These are phyloP conservation scores for Globisporangium alternatum DNA, from an alignment of 352 stramenopile genomes.

Conservation along the genomic window DNA sequence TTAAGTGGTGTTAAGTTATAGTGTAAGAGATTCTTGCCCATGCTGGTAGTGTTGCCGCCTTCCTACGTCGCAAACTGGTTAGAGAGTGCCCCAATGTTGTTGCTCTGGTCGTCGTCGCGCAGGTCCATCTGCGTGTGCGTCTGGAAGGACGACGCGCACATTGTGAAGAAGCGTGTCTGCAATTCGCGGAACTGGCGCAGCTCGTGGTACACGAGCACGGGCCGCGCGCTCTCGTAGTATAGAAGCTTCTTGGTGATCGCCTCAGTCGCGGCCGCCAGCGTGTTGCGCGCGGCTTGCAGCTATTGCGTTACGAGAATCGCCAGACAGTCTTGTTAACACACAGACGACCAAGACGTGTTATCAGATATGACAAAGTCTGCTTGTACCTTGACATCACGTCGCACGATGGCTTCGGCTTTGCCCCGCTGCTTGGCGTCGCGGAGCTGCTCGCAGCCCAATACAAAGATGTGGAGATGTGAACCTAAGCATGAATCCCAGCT, in stretches of 20 bases:
- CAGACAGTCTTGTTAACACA: not conserved
- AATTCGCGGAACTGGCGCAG: constrained; percentile 27
- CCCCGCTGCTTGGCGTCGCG: constrained; percentile 21
- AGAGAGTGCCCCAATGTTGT: not conserved
- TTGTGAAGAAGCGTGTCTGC: constrained; percentile 25
- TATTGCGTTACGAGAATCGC: not conserved
- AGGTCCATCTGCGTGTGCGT: constrained; percentile 6
- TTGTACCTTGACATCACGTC: constrained; percentile 28
- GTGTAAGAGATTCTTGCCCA: not conserved
- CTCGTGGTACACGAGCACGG: constrained; percentile 26
- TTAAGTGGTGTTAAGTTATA: not conserved
- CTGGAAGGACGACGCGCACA: constrained; percentile 23
- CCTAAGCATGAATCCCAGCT: not conserved
- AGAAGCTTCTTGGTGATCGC: constrained; percentile 24
- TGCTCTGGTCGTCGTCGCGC: constrained; percentile 1
- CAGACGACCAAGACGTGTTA: not conserved
- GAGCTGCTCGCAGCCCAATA: constrained; percentile 14
- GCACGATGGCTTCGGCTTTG: constrained; percentile 25
- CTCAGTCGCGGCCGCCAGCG: constrained; percentile 15
- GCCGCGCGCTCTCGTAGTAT: constrained; percentile 24
- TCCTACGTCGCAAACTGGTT: constrained; percentile 3
- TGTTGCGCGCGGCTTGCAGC: constrained; percentile 21
- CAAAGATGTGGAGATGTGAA: not conserved
- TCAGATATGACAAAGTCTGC: not conserved
- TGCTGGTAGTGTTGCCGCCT: no score